Evolutionary conservation across 495 filamentous ascomycete genomes (phyloP).

Genomic region (Aspergillus nidulans): DNA sequence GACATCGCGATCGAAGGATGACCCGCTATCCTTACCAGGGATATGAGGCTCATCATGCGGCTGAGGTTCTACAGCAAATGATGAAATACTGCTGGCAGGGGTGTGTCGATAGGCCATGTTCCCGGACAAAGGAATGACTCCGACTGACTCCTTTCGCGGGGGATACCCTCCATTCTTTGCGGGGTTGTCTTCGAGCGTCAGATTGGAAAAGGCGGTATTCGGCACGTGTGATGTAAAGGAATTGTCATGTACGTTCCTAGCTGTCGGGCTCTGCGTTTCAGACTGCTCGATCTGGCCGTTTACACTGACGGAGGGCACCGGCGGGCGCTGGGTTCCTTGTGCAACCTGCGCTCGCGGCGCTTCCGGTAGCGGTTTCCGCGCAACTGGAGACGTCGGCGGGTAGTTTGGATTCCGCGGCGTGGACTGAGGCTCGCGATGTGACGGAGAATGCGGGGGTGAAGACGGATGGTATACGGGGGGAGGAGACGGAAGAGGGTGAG

Average conservation of each 20-base stretch:
- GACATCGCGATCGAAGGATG: conserved; percentile 24
- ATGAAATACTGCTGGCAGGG: conserved; percentile 38
- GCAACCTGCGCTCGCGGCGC: conserved; percentile 17
- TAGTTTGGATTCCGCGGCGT: conserved; percentile 22
- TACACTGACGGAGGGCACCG: conserved; percentile 40
- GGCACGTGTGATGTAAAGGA: conserved; percentile 23
- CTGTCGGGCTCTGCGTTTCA: conserved; percentile 28
- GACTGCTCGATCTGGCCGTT: conserved; percentile 30
- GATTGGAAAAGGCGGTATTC: conserved; percentile 22
- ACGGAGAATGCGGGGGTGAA: conserved; percentile 28
- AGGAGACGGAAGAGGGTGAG: conserved; percentile 34
- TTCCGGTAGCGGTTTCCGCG: conserved; percentile 24
- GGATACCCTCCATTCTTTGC: conserved; percentile 36
- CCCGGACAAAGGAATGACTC: conserved; percentile 13
- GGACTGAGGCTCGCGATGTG: conserved; percentile 17
- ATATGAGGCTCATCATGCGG: conserved; percentile 22
- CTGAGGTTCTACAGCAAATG: conserved; percentile 34
- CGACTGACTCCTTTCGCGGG: conserved; percentile 36
- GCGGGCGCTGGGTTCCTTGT: conserved; percentile 29
- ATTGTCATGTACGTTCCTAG: conserved; percentile 27
- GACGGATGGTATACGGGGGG: conserved; percentile 41
- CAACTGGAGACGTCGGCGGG: conserved; percentile 20
- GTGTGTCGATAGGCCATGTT: conserved; percentile 26
- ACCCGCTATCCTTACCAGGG: conserved; percentile 21
- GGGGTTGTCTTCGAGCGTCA: conserved; percentile 33